Evolutionary conservation across 768 basidiomycete genomes (phyloP), one percentile per base, ranked within the genome.

Genomic region (Coprinopsis strossmayeri): DNA sequence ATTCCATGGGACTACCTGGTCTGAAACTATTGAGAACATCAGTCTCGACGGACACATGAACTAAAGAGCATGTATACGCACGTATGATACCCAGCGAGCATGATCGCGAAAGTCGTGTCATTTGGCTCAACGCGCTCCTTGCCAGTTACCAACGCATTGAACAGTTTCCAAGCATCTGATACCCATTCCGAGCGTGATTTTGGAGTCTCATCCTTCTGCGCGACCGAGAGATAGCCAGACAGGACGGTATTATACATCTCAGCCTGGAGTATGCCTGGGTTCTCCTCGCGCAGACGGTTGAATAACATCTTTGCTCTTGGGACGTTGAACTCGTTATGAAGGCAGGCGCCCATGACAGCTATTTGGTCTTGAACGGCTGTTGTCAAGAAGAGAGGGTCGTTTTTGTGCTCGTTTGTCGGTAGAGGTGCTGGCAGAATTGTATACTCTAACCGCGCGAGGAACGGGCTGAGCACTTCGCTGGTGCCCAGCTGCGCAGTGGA

Each of bases 281-380:
- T 54, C 7, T 63, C 57, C 18, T 54, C 53, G 4, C 84, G 77
- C 30, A 93, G 63, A 7, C 74, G 71, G 40, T 80, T 76, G 53
- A 93, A 91, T 20, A 94, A 76, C 30, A 70, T 68, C 53, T 79
- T 79, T 5, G 91, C 91, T 3, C 92, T 84, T 0, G 76, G 71
- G 0, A 92, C 80, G 60, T 92, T 88, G 61, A 84, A 81, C 2
- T 79, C 59, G 53, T 85, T 78, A 61, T 84, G 76, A 11, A 94
- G 66, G 60, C 92, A 94, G 3, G 90, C 88, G 56, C 87, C 82
- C 66, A 94, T 87, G 53, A 94, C 76, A 0, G 87, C 81, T 10
- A 89, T 61, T 47, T 78, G 71, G 61, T 91, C 87, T 58, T 82
- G 78, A 0, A 83, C 79, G 0, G 67, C 62, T 0, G 87, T 78